Percentiles rank a stretch among this genome's conserved stretches.
Conservation (phyloP, 768 basidiomycete genomes). For the Mycena albidolilacea region DNA sequence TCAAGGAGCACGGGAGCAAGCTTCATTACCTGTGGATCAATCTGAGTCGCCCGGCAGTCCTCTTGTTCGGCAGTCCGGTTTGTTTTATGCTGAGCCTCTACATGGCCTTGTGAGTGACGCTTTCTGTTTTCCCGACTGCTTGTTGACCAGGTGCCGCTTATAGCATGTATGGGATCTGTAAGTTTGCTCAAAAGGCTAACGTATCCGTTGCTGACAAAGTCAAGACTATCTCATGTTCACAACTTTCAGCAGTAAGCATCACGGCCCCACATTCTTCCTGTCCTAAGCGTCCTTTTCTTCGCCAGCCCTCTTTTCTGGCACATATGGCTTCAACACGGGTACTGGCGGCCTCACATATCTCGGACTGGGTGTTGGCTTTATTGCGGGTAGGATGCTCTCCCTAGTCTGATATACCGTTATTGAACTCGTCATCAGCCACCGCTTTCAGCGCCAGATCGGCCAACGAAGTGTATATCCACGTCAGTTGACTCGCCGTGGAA, state of each 20-base stretch:
- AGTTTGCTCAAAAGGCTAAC: conserved; percentile 41
- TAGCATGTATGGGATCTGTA: conserved; percentile 59
- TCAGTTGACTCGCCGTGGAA: conserved; percentile 40
- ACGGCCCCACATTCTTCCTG: conserved; percentile 23
- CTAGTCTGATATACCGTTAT: not conserved
- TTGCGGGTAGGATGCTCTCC: conserved; percentile 33
- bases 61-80: conserved; percentile 70
- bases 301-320: conserved; percentile 44
- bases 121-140: conserved; percentile 15
- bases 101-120: conserved; percentile 68
- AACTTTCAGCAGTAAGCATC: conserved; percentile 64
- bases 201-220: not conserved
- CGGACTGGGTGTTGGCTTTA: conserved; percentile 57
- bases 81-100: conserved; percentile 78
- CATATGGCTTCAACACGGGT: conserved; percentile 47
- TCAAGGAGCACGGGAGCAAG: conserved; percentile 41
- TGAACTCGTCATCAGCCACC: conserved; percentile 40
- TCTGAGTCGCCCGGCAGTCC: conserved; percentile 66
- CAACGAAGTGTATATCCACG: conserved; percentile 52
- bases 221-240: conserved; percentile 70
- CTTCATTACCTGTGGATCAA: conserved; percentile 65
- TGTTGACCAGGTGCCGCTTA: not conserved
- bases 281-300: not conserved
- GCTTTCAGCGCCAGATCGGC: conserved; percentile 50
- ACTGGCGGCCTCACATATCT: conserved; percentile 56